Base-by-base conservation (phyloP, 2,329 filamentous ascomycete genomes). In the Macrophomina pseudophaseolina region DNA sequence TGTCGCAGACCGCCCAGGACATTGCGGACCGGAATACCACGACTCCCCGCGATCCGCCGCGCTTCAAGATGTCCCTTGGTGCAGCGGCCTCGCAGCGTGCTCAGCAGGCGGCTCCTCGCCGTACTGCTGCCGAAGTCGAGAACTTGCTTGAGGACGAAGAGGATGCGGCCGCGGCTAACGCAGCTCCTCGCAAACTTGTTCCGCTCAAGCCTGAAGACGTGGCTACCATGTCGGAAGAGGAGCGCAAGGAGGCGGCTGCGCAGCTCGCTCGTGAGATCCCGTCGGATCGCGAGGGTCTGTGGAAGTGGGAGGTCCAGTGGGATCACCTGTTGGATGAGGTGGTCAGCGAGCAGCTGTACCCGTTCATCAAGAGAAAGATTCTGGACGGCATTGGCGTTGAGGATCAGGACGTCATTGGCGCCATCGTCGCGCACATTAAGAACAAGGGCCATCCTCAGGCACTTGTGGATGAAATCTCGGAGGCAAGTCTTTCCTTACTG, bases 341-440 rank as follows among this genome's bases (percentile, higher is more conserved):
- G 49, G 88, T 98, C 68, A 87, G 88, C 68, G 91, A 96, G 70
- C 94, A 97, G 76, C 87, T 99, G 72, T 88, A 91, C 74, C 94
- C 94, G 35, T 99, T 97, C 81, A 92, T 98, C 66, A 93, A 97
- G 83, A 97, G 97, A 86, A 99, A 98, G 85, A 92, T 98, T 72
- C 90, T 99, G 68, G 95, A 99, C 79, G 96, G 95, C 73, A 86
- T 99, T 58, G 96, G 96, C 68, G 91, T 99, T 67, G 93, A 98
- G 80, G 95, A 99, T 78, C 92, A 98, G 80, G 90, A 97, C 81
- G 83, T 99, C 56, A 93, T 99, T 38, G 94, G 97, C 75, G 90
- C 95, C 51, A 93, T 98, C 46, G 90, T 97, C 75, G 91, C 93
- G 73, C 93, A 97, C 79, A 82, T 99, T 69, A 87, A 90, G 70